Conservation (phyloP, 352 stramenopile species). For the Phytopythium litorale region DNA sequence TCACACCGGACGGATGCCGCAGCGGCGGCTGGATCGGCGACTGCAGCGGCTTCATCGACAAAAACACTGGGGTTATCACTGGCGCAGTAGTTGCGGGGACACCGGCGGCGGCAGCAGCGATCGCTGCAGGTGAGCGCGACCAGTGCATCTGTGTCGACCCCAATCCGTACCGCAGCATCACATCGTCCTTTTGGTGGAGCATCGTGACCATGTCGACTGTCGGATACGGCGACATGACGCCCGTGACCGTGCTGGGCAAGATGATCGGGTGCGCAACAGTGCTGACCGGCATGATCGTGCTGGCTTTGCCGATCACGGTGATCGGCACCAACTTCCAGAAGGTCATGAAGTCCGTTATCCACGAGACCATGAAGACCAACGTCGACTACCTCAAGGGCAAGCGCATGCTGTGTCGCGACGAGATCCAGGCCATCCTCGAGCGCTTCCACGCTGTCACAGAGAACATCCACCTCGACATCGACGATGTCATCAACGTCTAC, state of each 20-base stretch:
- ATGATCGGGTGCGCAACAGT: constrained; percentile 68
- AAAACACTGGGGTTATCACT: neutral
- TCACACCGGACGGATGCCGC: constrained; percentile 59
- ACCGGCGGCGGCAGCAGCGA: constrained; percentile 18
- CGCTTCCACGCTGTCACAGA: constrained; percentile 72
- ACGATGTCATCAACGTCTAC: constrained; percentile 79
- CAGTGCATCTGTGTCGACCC: constrained; percentile 59
- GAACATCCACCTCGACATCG: constrained; percentile 67
- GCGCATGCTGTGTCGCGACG: constrained; percentile 61
- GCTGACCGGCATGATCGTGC: constrained; percentile 81
- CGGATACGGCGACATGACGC: constrained; percentile 85
- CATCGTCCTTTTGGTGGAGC: constrained; percentile 84
- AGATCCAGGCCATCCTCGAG: constrained; percentile 70
- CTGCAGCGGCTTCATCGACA: constrained; percentile 13
- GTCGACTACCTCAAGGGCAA: constrained; percentile 75
- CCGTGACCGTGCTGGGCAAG: constrained; percentile 67
- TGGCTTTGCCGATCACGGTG: constrained; percentile 89
- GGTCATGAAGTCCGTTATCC: constrained; percentile 77
- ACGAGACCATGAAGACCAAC: constrained; percentile 76
- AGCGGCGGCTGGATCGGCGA: constrained; percentile 51
- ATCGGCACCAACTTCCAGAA: constrained; percentile 88
- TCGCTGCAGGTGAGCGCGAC: constrained; percentile 15
- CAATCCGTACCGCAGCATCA: constrained; percentile 83
- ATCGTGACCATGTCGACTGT: constrained; percentile 92
- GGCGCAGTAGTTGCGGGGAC: constrained; percentile 8